Base-by-base conservation (phyloP, 306 rosid species). In the Trifolium dubium region DNA sequence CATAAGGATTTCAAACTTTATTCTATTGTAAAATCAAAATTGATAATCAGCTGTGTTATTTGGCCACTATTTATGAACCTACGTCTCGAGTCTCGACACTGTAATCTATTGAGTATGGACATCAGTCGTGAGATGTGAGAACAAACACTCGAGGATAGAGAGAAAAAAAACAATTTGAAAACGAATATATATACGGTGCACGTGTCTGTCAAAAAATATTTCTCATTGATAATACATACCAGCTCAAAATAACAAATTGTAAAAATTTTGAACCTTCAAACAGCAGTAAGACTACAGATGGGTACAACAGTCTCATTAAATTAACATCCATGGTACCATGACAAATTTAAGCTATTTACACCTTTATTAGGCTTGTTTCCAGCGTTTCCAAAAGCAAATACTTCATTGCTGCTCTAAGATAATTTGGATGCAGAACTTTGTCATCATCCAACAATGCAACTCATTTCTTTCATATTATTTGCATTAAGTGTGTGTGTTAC, bases 391-490 rank as follows among this genome's bases (percentile, higher is more conserved):
- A 67, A 66, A 19, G 14, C 53, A 59, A 59, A 40, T 15, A 28
- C 64, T 43, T 28, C 29, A 47, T 44, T 37, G 71, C 62, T 14
- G 39, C 55, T 59, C 30, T 31, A 6, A 59, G 34, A 35, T 64
- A 19, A 67, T 31, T 72, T 49, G 72, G 61, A 39, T n/a, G 68
- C 37, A 59, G 39, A 58, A 67, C 28, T 66, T 37, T n/a, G 60
- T 49, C 67, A 23, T 60, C 55, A 74, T 69, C 55, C 54, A 69
- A 75, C 43, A 69, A 43, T 62, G 61, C n/a, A 53, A 50, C 66
- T 43, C 49, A 46, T 23, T 51, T 73, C 65, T 63, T 28, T 55
- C 40, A 68, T 31, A 68, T 8, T 31, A n/a, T 82, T 53, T 28
- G 64, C 61, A 17, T 5, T 55, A 9, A 9, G 39, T 8, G 9